A percentile compares a stretch with the other conserved stretches of the same genome.
phyloP scores from a whole-genome alignment of 1,284 basidiomycete genomes.

The Laetiporus sulphureus region DNA sequence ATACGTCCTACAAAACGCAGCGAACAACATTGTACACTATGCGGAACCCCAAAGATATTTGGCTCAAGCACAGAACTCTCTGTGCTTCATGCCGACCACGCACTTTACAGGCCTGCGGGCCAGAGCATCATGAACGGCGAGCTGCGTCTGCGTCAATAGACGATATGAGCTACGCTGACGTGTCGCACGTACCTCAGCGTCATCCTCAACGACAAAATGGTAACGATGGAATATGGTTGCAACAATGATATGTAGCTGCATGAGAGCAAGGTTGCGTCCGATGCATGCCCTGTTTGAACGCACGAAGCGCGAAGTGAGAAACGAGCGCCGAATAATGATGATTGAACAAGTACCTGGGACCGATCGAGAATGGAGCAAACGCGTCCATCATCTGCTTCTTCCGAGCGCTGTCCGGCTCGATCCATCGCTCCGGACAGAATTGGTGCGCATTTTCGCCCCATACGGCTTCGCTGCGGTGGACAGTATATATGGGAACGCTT shows the following conservation, averaged over 20 bases:
- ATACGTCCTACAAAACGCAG: no score
- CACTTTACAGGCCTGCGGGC: conserved; percentile 5
- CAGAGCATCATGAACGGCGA: conserved; percentile 3
- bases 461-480: conserved; percentile 30
- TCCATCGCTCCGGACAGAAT: conserved; percentile 36
- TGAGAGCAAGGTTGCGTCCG: conserved; percentile 29
- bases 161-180: background rate
- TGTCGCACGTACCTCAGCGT: conserved; percentile 21
- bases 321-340: background rate
- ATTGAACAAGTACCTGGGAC: conserved; percentile 9
- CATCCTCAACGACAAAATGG: conserved; percentile 23
- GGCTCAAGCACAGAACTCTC: background rate
- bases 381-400: conserved; percentile 9
- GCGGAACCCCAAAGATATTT: no score
- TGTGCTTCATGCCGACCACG: conserved; percentile 7
- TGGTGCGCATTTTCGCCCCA: conserved; percentile 34
- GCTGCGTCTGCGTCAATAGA: background rate
- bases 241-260: conserved; percentile 33
- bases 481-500: conserved; percentile 24
- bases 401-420: conserved; percentile 17
- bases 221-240: conserved; percentile 32
- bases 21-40: no score
- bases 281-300: conserved; percentile 18
- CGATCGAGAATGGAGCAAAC: conserved; percentile 16
- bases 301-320: background rate